Percentiles rank a stretch among this genome's conserved stretches.
Conservation (phyloP, 305 asterid genomes). For the Plantago coronopus region DNA sequence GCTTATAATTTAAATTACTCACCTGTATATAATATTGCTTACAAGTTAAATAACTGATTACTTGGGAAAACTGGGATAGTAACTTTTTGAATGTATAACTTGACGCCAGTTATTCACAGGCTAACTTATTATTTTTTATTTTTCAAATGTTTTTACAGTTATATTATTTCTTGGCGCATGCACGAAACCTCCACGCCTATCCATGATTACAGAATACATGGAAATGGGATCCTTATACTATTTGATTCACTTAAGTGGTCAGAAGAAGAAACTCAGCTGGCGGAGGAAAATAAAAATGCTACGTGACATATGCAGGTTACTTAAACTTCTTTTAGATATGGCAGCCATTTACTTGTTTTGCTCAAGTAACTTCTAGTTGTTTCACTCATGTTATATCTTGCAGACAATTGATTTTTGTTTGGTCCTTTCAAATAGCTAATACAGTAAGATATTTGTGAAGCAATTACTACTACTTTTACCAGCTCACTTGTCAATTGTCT, state of each 20-base stretch:
- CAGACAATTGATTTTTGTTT: too few relatives aligned
- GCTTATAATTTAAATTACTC: background rate
- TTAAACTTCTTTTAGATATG: background rate
- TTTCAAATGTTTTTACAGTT: slow-evolving; percentile 50
- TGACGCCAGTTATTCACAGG: slow-evolving; percentile 9
- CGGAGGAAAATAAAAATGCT: slow-evolving; percentile 88
- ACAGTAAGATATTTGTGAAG: too few relatives aligned
- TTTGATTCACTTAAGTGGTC: slow-evolving; percentile 91
- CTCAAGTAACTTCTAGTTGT: background rate
- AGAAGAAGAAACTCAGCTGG: slow-evolving; percentile 86
- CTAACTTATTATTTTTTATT: slow-evolving; percentile 13
- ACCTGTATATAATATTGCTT: background rate
- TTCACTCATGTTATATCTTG: background rate
- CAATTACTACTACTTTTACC: too few relatives aligned
- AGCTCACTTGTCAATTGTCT: too few relatives aligned
- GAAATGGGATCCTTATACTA: slow-evolving; percentile 89
- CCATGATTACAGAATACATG: slow-evolving; percentile 95
- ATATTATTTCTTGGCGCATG: slow-evolving; percentile 98
- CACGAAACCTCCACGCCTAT: slow-evolving; percentile 86
- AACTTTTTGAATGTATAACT: background rate
- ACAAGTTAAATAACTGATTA: background rate
- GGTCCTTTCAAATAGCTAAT: too few relatives aligned
- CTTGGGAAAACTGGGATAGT: background rate
- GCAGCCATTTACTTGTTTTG: background rate
- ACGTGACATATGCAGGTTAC: slow-evolving; percentile 98